A percentile compares a stretch with the other conserved stretches of the same genome.
phyloP scores from a whole-genome alignment of 2,329 filamentous ascomycete genomes.

The Phoma sp. region DNA sequence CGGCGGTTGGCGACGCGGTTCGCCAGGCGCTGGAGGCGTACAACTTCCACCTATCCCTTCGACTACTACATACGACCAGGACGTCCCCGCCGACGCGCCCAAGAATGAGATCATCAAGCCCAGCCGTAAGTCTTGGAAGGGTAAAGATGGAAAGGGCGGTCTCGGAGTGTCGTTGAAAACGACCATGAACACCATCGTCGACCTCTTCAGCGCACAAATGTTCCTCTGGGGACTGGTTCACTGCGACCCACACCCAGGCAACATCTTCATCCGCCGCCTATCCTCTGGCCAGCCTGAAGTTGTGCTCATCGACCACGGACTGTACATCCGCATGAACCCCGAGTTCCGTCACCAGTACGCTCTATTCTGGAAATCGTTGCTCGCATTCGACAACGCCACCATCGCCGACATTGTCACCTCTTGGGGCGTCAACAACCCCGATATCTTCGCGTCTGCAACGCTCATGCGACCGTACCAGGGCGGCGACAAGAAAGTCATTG shows the following conservation, averaged over 20 bases:
- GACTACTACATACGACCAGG: conserved; percentile 43
- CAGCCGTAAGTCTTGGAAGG: conserved; percentile 78
- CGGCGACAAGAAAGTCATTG: conserved; percentile 71
- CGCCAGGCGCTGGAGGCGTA: conserved; percentile 75
- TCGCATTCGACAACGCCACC: conserved; percentile 89
- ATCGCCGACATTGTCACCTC: conserved; percentile 72
- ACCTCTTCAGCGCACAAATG: conserved; percentile 96
- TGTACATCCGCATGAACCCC: conserved; percentile 90
- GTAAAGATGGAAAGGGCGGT: conserved; percentile 74
- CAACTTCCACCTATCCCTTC: conserved; percentile 59
- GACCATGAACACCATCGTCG: conserved; percentile 96
- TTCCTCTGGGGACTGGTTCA: conserved; percentile 96
- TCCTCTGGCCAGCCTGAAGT: conserved; percentile 85
- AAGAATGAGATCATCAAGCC: conserved; percentile 74
- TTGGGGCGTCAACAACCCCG: conserved; percentile 89
- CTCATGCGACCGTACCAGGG: conserved; percentile 90
- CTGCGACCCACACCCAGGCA: conserved; percentile 96
- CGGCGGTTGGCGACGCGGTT: conserved; percentile 76
- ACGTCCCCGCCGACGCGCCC: conserved; percentile 41
- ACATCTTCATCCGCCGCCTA: conserved; percentile 90
- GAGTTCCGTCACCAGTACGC: conserved; percentile 86
- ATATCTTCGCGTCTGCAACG: conserved; percentile 90
- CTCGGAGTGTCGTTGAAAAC: conserved; percentile 82
- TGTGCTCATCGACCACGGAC: conserved; percentile 94
- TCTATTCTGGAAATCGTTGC: conserved; percentile 89